Percentiles rank a stretch among this genome's conserved stretches.
These are phyloP conservation scores for Cladosporium sp. DNA, from an alignment of 2,329 filamentous ascomycete species.

Conservation along the genomic window DNA sequence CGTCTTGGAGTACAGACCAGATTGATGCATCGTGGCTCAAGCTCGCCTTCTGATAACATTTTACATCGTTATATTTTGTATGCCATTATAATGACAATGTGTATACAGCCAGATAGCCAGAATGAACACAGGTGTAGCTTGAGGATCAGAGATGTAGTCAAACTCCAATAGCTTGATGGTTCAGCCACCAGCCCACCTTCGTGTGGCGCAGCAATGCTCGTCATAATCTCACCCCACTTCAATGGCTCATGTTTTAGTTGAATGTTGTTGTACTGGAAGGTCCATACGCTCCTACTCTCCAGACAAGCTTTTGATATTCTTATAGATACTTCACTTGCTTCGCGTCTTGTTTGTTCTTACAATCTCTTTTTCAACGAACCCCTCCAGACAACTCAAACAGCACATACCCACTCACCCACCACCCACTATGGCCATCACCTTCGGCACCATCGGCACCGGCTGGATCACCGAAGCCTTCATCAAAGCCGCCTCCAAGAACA, in stretches of 20 bases:
- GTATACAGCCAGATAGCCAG: background rate
- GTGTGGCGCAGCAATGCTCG: background rate
- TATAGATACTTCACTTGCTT: background rate
- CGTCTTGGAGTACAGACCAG: background rate
- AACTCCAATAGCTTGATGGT: background rate
- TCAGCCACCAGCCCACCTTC: background rate
- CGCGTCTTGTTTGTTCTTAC: background rate
- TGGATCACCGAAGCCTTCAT: conserved; percentile 55
- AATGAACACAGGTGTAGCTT: background rate
- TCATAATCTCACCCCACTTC: background rate
- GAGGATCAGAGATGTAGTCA: background rate
- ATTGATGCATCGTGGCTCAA: background rate
- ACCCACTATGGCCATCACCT: conserved; percentile 37
- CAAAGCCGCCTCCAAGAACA: conserved; percentile 43
- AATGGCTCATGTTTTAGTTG: background rate
- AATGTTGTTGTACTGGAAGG: background rate
- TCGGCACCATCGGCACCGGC: conserved; percentile 49
- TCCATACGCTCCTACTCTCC: conserved; percentile 4
- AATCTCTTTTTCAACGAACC: background rate
- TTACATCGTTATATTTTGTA: too few relatives aligned
- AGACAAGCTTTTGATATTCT: background rate
- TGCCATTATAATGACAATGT: background rate
- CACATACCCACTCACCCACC: background rate
- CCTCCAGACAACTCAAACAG: background rate
- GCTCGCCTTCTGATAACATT: too few relatives aligned